Conservation (phyloP, 1,139 yeast species). For the Arxiozyma slooffiae region DNA sequence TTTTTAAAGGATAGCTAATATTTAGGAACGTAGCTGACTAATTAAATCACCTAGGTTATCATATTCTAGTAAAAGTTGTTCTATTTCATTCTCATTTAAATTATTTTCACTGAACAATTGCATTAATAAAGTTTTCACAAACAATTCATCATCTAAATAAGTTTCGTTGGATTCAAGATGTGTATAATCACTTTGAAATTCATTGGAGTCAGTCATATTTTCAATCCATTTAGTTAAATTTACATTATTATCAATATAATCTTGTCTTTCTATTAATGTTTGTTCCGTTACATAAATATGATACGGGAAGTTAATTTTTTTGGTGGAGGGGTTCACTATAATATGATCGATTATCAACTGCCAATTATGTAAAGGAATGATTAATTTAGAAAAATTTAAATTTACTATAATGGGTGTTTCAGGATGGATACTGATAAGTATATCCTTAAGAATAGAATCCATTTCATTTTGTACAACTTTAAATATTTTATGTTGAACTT, state of each 20-base stretch:
- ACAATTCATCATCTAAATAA: conserved; percentile 8
- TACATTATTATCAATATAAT: conserved; percentile 7
- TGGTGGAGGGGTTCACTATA: not conserved
- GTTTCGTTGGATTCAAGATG: conserved; percentile 2
- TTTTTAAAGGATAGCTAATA: not conserved
- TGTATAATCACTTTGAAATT: not conserved
- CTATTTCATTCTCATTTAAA: conserved; percentile 11
- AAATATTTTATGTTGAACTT: not conserved
- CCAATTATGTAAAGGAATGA: conserved; percentile 12
- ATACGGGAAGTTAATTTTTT: not conserved
- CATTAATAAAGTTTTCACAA: conserved; percentile 10
- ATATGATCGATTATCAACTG: conserved; percentile 3
- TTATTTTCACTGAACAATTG: conserved; percentile 5
- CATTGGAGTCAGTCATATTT: not conserved
- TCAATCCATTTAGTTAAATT: conserved; percentile 2
- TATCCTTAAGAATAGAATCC: not conserved
- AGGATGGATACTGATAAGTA: not conserved
- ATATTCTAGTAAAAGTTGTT: conserved; percentile 4
- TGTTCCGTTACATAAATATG: conserved; percentile 8
- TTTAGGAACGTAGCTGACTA: not conserved
- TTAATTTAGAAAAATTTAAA: conserved; percentile 8
- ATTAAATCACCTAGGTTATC: conserved; percentile 9
- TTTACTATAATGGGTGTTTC: not conserved
- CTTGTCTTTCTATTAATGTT: conserved; percentile 6
- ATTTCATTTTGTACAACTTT: not conserved